phyloP scores from a whole-genome alignment of 768 basidiomycete species.

The Hemileccinum rubropunctum region DNA sequence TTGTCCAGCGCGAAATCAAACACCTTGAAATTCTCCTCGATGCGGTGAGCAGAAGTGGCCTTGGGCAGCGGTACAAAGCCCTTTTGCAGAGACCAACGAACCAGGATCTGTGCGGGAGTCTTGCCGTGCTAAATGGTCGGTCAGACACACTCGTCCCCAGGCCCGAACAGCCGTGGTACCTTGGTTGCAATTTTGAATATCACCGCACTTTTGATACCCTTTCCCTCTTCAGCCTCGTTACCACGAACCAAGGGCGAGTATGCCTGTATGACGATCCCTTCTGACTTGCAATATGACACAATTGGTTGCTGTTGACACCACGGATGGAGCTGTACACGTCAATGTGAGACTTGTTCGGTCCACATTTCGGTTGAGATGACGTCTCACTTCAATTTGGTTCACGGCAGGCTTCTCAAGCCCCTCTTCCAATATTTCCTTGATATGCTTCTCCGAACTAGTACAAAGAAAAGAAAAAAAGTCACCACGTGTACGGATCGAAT shows the following conservation, averaged over 20 bases:
- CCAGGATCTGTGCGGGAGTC: conserved; percentile 41
- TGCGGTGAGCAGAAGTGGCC: conserved; percentile 61
- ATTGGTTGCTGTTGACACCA: conserved; percentile 78
- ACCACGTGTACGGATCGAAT: neutral
- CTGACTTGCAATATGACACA: conserved; percentile 62
- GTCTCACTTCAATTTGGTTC: conserved; percentile 28
- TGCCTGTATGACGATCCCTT: conserved; percentile 63
- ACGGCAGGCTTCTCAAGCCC: conserved; percentile 29
- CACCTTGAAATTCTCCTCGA: conserved; percentile 68
- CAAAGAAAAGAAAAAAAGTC: neutral
- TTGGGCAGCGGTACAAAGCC: conserved; percentile 74
- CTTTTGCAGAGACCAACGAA: conserved; percentile 52
- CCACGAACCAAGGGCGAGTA: conserved; percentile 72
- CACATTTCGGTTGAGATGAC: neutral
- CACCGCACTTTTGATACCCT: conserved; percentile 45
- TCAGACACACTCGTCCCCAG: conserved; percentile 6
- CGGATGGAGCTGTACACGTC: conserved; percentile 59
- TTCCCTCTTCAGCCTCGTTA: conserved; percentile 8
- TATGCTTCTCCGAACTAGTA: conserved; percentile 27
- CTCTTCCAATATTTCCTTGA: conserved; percentile 23
- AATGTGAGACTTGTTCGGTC: neutral
- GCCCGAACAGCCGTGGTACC: conserved; percentile 43
- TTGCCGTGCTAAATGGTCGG: conserved; percentile 23
- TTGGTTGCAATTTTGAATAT: conserved; percentile 54
- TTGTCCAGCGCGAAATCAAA: conserved; percentile 68